These are phyloP conservation scores for Candida caryicola DNA, from an alignment of 805 yeast genomes.

Conservation along the genomic window DNA sequence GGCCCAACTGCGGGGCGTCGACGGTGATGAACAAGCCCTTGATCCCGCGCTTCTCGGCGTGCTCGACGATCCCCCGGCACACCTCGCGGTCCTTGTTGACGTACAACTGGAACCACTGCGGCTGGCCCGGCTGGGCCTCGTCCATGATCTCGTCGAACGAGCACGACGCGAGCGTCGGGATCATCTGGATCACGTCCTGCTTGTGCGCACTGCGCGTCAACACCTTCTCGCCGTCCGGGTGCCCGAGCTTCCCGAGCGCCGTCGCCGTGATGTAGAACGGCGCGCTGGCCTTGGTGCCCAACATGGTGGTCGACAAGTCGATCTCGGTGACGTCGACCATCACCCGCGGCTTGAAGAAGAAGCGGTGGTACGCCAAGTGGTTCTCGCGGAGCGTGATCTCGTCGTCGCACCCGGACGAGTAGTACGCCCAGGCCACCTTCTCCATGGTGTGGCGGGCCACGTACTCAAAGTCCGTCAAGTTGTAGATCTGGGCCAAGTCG, in stretches of 20 bases:
- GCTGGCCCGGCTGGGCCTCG: slow-evolving; percentile 52
- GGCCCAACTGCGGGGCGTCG: slow-evolving; percentile 54
- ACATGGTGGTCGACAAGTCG: slow-evolving; percentile 67
- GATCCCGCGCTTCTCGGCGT: slow-evolving; percentile 38
- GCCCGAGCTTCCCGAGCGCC: slow-evolving; percentile 88
- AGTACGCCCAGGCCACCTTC: slow-evolving; percentile 86
- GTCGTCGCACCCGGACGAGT: slow-evolving; percentile 89
- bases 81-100: slow-evolving; percentile 39
- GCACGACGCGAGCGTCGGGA: slow-evolving; percentile 87
- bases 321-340: slow-evolving; percentile 77
- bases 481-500: slow-evolving; percentile 63
- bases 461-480: slow-evolving; percentile 81
- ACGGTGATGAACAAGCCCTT: slow-evolving; percentile 54
- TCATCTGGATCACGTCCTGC: slow-evolving; percentile 77
- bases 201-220: slow-evolving; percentile 79
- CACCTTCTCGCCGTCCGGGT: slow-evolving; percentile 88
- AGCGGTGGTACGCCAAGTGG: slow-evolving; percentile 83
- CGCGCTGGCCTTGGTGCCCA: slow-evolving; percentile 65
- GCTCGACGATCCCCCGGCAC: slow-evolving; percentile 29
- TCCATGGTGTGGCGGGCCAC: slow-evolving; percentile 79
- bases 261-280: slow-evolving; percentile 93
- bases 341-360: slow-evolving; percentile 82
- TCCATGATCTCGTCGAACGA: slow-evolving; percentile 82
- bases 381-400: slow-evolving; percentile 88
- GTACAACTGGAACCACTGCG: slow-evolving; percentile 51